Evolutionary conservation across 1,139 yeast genomes (phyloP), one percentile per base, ranked within the genome.

Genomic region (Geotrichum carabidarum): DNA sequence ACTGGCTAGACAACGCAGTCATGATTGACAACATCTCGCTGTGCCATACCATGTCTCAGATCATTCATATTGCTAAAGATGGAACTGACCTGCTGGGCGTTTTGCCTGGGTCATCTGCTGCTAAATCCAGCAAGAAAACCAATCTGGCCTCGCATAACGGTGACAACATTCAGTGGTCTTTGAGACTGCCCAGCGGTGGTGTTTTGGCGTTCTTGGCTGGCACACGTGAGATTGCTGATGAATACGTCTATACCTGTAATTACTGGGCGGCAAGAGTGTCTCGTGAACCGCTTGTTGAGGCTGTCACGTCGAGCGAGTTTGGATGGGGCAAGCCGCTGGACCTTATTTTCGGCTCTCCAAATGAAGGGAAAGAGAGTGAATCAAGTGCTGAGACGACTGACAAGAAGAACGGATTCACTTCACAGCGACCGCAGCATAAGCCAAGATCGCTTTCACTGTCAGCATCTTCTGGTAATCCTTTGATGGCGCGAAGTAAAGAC

Each of bases 201-300:
- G 65, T 68, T 9, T 61, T 71, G 8, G 59, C 66, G 6, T 69
- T 72, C 59, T 61, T 66, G 43, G 76, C 95, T 0, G 88, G 89
- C 17, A 82, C 89, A 14, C 69, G 73, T 45, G 86, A 83, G 61
- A 79, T 81, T 59, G 94, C 96, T 0, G 73, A 76, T 50, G 88
- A 83, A 65, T 88, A 82, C 67, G 81, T 86, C 36, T 80, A 84
- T 62, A 79, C 93, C 1, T 84, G 95, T 70, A 89, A 89, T 69
- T 89, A 87, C 68, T 89, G 96, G 96, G 89, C 95, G 1, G 86
- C 94, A 2, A 78, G 93, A 61, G 80, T 85, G 38, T 84, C 95
- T 12, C 85, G 90, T 14, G 83, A 86, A 34, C 96, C 96, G 1
- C 68, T 77, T 2, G 70, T 75, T 22, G 83, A 78, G 56, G 71